A percentile compares a stretch with the other conserved stretches of the same genome.
phyloP scores from a whole-genome alignment of 2,329 filamentous ascomycete species.

The Podosphaera fusca region DNA sequence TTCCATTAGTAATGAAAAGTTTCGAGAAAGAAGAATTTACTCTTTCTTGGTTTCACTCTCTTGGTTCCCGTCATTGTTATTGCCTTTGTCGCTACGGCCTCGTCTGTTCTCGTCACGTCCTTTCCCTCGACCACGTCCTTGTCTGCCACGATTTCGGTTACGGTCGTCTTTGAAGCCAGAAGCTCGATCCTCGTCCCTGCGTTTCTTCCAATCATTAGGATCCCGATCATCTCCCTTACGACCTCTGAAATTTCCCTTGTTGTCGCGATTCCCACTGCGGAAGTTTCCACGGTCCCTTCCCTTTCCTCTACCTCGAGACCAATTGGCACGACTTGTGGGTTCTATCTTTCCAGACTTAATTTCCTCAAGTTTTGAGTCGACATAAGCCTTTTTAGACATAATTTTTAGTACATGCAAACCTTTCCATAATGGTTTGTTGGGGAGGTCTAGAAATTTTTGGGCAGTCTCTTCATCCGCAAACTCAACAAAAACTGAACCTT shows the following conservation, averaged over 20 bases:
- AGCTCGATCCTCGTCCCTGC: constrained; percentile 37
- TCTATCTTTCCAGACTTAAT: constrained; percentile 49
- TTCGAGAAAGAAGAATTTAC: constrained; percentile 5
- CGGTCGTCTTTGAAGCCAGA: constrained; percentile 26
- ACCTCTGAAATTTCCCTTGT: constrained; percentile 14
- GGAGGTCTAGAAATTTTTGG: constrained; percentile 55
- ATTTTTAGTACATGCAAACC: constrained; percentile 48
- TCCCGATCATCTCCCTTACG: constrained; percentile 18
- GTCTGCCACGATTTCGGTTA: constrained; percentile 18
- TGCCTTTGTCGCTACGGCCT: constrained; percentile 16
- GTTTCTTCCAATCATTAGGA: constrained; percentile 38
- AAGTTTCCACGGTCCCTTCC: constrained; percentile 4
- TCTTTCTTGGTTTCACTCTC: constrained; percentile 16
- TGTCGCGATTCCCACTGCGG: constrained; percentile 14
- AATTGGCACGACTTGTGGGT: constrained; percentile 21
- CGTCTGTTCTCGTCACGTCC: constrained; percentile 22
- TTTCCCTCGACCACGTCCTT: constrained; percentile 18
- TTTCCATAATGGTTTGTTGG: constrained; percentile 68
- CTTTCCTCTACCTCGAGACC: constrained; percentile 4
- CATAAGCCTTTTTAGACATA: constrained; percentile 76
- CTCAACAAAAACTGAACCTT: constrained; percentile 90
- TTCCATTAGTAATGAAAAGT: constrained; percentile 4
- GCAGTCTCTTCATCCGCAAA: constrained; percentile 61
- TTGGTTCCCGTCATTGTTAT: constrained; percentile 17
- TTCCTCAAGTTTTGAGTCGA: constrained; percentile 49